These are phyloP conservation scores for Limnomonas spitsbergensis DNA, from an alignment of 139 green algal genomes.

Conservation along the genomic window DNA sequence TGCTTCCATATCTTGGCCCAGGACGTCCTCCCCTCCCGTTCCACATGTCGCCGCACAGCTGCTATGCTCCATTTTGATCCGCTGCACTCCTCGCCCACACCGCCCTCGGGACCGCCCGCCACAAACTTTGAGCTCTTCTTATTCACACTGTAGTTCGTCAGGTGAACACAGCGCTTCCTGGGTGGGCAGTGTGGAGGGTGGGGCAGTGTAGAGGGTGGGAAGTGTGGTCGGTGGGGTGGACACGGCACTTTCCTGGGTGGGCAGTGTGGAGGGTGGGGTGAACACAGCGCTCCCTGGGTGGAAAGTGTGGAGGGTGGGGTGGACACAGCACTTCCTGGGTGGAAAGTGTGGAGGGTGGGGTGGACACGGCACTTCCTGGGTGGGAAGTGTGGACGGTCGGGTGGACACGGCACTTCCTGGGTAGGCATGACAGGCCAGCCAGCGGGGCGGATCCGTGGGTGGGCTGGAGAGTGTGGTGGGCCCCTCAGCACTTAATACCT, in stretches of 20 bases:
- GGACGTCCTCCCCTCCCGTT: background rate
- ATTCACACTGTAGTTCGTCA: constrained; percentile 79
- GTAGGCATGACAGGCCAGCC: too few species aligned
- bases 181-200: background rate
- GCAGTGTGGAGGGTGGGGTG: too few species aligned
- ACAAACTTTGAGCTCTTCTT: constrained; percentile 38
- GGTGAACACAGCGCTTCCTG: constrained; percentile 57
- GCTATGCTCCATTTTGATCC: background rate
- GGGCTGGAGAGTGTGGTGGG: background rate
- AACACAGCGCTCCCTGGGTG: too few species aligned
- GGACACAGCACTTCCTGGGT: too few species aligned
- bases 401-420: constrained; percentile 55
- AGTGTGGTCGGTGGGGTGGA: too few species aligned
- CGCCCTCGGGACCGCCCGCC: constrained; percentile 5
- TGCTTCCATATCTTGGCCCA: background rate
- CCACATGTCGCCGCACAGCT: background rate
- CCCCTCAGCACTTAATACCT: too few species aligned
- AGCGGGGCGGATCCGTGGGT: background rate
- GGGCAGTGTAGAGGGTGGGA: background rate
- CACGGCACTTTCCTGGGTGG: too few species aligned
- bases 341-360: constrained; percentile 73
- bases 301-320: too few species aligned
- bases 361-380: too few species aligned
- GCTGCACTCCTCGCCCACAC: constrained; percentile 20
- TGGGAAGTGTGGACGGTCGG: constrained; percentile 75